Evolutionary conservation across 352 stramenopile species (phyloP), one percentile per base, ranked within the genome.

Genomic region (Phytophthora sojae): DNA sequence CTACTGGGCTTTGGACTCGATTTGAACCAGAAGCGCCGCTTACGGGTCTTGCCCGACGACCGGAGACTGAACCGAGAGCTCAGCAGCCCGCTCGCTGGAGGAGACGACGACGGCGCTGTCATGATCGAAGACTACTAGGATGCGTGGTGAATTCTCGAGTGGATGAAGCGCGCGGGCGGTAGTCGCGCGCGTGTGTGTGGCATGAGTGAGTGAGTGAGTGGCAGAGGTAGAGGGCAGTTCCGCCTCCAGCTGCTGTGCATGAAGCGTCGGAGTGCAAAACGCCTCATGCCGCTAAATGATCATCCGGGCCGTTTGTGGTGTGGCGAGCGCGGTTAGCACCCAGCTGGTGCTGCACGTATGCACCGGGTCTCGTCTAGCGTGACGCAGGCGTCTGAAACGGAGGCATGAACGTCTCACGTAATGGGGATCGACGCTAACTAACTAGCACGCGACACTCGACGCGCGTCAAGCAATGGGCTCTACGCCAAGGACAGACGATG

Each of bases 11-110:
- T 69, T 8, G 57, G 42, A 47, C 52, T 72, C 5, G 56, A 75
- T 8, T 61, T 68, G 60, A 78, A 78, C 71, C 71, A 78, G 57
- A 58, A 78, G 14, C 71, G 71, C 15, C 14, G 62, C 8, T 12
- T 71, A 42, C 21, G 14, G 17, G 47, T 78, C 61, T 67, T 70
- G 9, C 44, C 54, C n/a, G 65, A 71, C 17, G 56, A 64, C n/a
- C 71, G 71, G 21, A 72, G 52, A 21, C 61, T 69, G 35, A 71
- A 71, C 5, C 60, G 71, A 35, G 53, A 67, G 29, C 25, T 68
- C 25, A 64, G 44, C 44, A 23, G 49, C 12, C 49, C 59, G 53
- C 8, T 32, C 12, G 37, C 45, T 14, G 14, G 39, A 44, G 19
- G 25, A 52, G 51, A 44, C 61, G 57, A 66, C 7, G 51, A 3